A percentile compares a stretch with the other conserved stretches of the same genome.
Evolutionary conservation across 2,329 filamentous ascomycete species (phyloP).

Genomic region (Phoma sp.): DNA sequence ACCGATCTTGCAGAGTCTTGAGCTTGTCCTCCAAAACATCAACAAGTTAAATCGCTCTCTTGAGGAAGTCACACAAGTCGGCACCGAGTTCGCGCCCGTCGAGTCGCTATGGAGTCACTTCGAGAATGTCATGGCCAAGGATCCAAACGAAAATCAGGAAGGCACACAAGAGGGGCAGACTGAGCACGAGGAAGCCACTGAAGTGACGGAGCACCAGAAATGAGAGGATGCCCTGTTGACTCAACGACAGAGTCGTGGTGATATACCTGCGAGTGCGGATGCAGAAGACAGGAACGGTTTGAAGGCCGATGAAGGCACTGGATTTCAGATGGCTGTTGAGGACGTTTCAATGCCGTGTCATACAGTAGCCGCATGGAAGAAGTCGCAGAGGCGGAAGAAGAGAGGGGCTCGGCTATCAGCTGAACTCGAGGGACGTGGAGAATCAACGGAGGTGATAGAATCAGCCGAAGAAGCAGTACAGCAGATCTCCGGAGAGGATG

Average conservation of each 20-base stretch:
- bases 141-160: slow-evolving; percentile 53
- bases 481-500: background rate
- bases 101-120: slow-evolving; percentile 98
- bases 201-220: slow-evolving; percentile 31
- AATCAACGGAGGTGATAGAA: background rate
- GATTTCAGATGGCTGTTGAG: background rate
- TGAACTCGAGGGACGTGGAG: background rate
- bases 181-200: slow-evolving; percentile 32
- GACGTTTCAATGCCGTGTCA: no score
- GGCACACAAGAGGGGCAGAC: slow-evolving; percentile 32
- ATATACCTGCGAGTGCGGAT: background rate
- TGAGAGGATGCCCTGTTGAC: slow-evolving; percentile 7
- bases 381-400: background rate
- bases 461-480: background rate
- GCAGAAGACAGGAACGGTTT: background rate
- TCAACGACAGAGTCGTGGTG: background rate
- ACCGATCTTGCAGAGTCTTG: slow-evolving; percentile 65
- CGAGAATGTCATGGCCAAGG: slow-evolving; percentile 90
- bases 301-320: background rate
- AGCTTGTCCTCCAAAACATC: slow-evolving; percentile 92
- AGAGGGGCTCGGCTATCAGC: background rate
- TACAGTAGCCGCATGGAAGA: background rate
- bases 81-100: slow-evolving; percentile 96
- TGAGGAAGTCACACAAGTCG: slow-evolving; percentile 90
- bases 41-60: slow-evolving; percentile 93